Base-by-base conservation (phyloP, 495 filamentous ascomycete species). In the Chaetomium fimeti region DNA sequence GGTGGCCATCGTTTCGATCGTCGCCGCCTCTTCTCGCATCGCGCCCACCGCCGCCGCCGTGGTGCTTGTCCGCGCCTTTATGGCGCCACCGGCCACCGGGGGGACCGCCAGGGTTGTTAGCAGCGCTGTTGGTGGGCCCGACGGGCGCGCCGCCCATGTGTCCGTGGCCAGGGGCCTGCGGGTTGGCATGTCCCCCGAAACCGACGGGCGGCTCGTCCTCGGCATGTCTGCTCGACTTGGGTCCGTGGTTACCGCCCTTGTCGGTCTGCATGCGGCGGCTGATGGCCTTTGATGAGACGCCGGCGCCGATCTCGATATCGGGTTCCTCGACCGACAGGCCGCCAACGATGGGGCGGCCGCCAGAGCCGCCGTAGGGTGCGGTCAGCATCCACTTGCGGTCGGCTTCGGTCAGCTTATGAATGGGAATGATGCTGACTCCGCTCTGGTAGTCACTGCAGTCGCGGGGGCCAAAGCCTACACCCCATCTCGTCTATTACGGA, bases 361-460 rank as follows among this genome's bases (percentile, higher is more conserved):
- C 95, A 64, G 90, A 94, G 43, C 94, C 94, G 65, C 94, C 94
- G 67, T 89, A 97, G 68, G 94, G 91, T 22, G 94, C 94, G 52
- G 87, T 96, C 64, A 96, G 78, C 87, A 98, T 93, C 95, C 95
- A 98, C 75, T 97, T 96, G 38, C 89, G 84, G 78, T 98, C 94
- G 22, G 94, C 95, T 61, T 98, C 95, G 9, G 94, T 98, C 18
- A 98, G 85, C 62, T 91, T 88, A 65, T 87, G 83, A 71, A 98
- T 91, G 2, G 94, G 94, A 64, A 98, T 97, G 29, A 98, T 77
- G 75, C 93, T 97, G 76, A 97, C 85, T 38, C 94, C 94, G 15
- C 87, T 93, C 60, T 88, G 84, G 75, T 98, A 99, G 74, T 99
- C 92, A 74, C 90, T 93, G 81, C 94, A 99, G 72, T 99, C 95